Evolutionary conservation across 164 flowering plant species (phyloP).

Genomic region (Vitis labrusca): DNA sequence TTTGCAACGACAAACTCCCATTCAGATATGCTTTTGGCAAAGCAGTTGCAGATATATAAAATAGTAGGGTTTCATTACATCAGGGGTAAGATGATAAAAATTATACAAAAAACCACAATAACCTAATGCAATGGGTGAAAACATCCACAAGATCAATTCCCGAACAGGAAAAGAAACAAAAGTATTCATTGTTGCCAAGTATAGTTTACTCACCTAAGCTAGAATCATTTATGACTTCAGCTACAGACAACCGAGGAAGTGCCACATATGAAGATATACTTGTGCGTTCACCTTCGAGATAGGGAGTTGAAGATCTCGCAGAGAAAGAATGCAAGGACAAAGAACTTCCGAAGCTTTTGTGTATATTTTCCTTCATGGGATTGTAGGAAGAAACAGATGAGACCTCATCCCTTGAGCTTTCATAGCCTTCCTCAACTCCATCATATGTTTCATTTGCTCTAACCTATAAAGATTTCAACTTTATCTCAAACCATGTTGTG

Average conservation of each 20-base stretch:
- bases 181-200: neutral
- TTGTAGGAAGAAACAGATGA: conserved; percentile 91
- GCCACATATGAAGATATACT: conserved; percentile 57
- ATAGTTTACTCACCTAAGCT: conserved; percentile 46
- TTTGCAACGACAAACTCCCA: conserved; percentile 17
- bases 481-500: neutral
- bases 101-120: no score
- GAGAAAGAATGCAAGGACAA: conserved; percentile 66
- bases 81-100: neutral
- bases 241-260: conserved; percentile 61
- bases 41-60: conserved; percentile 1
- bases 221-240: conserved; percentile 70
- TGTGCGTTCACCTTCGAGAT: conserved; percentile 53
- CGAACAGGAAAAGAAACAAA: neutral
- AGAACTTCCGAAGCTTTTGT: conserved; percentile 69
- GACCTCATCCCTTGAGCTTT: conserved; percentile 85
- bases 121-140: no score
- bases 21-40: conserved; percentile 13
- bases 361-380: conserved; percentile 59
- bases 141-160: neutral
- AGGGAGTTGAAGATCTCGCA: conserved; percentile 48
- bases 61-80: neutral
- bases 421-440: conserved; percentile 88
- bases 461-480: conserved; percentile 35
- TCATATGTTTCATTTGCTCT: conserved; percentile 77